phyloP scores from a whole-genome alignment of 495 filamentous ascomycete genomes.

The Daldinia bambusicola region DNA sequence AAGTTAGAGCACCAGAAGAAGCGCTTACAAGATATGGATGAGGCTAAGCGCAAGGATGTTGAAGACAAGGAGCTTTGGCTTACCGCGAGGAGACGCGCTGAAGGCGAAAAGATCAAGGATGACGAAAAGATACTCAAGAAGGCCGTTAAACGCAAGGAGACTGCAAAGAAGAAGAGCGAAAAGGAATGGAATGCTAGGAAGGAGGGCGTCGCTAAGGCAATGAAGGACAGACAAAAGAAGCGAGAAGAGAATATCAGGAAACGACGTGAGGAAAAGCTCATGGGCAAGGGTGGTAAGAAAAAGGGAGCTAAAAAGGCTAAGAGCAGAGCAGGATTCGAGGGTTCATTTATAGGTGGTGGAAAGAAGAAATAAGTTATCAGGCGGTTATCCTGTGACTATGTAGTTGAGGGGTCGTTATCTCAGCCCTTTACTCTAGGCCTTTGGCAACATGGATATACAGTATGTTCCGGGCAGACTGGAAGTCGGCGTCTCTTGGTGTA shows the following conservation, averaged over 20 bases:
- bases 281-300: constrained; percentile 70
- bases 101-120: constrained; percentile 90
- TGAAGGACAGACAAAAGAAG: constrained; percentile 84
- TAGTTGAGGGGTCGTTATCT: background rate
- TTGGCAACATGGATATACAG: constrained; percentile 13
- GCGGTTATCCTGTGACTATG: background rate
- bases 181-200: constrained; percentile 88
- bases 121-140: constrained; percentile 92
- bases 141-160: constrained; percentile 91
- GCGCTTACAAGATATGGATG: constrained; percentile 74
- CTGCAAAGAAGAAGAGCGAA: constrained; percentile 86
- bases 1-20: constrained; percentile 77
- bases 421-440: background rate
- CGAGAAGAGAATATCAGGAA: constrained; percentile 88
- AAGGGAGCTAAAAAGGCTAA: constrained; percentile 66
- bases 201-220: constrained; percentile 76
- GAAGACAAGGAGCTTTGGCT: constrained; percentile 95
- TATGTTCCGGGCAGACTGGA: background rate
- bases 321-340: constrained; percentile 86
- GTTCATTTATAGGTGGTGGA: constrained; percentile 75
- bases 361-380: constrained; percentile 47
- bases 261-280: constrained; percentile 77
- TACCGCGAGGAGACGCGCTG: constrained; percentile 86
- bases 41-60: constrained; percentile 81
- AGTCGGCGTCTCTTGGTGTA: background rate